Base-by-base conservation (phyloP, 352 stramenopile genomes). In the Globisporangium paddicum region DNA sequence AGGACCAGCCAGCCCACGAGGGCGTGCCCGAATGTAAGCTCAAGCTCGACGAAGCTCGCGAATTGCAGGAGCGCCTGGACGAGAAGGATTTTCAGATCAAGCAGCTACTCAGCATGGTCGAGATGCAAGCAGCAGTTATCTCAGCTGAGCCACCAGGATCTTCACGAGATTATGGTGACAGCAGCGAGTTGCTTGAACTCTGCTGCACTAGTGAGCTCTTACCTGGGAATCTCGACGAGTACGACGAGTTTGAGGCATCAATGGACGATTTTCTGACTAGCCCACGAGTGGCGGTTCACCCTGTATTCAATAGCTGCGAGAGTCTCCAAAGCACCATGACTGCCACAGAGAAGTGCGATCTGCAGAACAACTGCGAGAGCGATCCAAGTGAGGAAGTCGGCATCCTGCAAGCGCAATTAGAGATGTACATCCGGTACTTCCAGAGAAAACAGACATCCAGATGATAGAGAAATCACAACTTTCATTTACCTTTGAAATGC, bases 401-500 rank as follows among this genome's bases (percentile, higher is more conserved):
- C 16, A 47, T 62, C 21, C 44, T 62, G 19, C 55, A 62, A 48
- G 55, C 55, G 6, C 55, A 62, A 25, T 50, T 77, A 0, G 52
- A 57, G 13, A 77, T 77, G 69, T 75, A 75, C 49, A 48, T 63
- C 18, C 46, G 47, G 11, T 63, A 60, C 44, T 34, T 54, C n/a
- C 50, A 62, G 34, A 38, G 26, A 28, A 53, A 35, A 40, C 19
- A 18, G 9, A 25, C 1, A 6, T 18, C n/a, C 26, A 26, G 40
- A n/a, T 10, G 26, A 40, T 53, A 53, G 28, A 44, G 16, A 2
- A 52, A 40, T 40, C 32, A 26, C 47, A 40, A 8, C 5, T 53
- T 53, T 10, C 25, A 53, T 40, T 25, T 40, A 40, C 47, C 47
- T 53, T 38, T 53, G 30, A 28, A 19, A 44, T 52, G 14, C 3